Conservation (phyloP, 1,139 yeast genomes). For the Taphrina sp. region DNA sequence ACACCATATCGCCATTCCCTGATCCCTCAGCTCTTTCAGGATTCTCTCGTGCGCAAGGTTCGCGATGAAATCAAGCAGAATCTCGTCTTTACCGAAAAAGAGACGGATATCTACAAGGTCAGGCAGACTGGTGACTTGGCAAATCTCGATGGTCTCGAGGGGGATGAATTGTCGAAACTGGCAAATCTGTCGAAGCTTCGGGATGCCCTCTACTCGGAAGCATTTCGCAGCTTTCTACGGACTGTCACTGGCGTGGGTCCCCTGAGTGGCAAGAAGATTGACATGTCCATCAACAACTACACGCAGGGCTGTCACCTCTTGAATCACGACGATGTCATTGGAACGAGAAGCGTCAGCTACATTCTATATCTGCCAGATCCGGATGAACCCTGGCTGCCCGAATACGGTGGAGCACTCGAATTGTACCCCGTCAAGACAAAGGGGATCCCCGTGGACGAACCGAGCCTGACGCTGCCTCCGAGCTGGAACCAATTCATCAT, state of each 20-base stretch:
- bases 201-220: constrained; percentile 80
- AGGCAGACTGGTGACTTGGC: constrained; percentile 93
- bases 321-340: constrained; percentile 97
- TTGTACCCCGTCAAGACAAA: constrained; percentile 83
- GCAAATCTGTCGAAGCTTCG: constrained; percentile 74
- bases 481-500: constrained; percentile 95
- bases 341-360: constrained; percentile 88
- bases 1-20: constrained; percentile 90
- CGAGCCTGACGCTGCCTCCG: constrained; percentile 68
- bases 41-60: constrained; percentile 70
- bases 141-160: constrained; percentile 78
- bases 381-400: constrained; percentile 77
- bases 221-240: constrained; percentile 80
- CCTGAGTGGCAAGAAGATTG: constrained; percentile 82
- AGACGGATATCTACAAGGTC: constrained; percentile 94
- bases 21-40: constrained; percentile 69
- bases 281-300: constrained; percentile 87
- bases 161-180: constrained; percentile 68
- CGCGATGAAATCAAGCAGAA: constrained; percentile 78
- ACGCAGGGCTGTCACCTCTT: constrained; percentile 89
- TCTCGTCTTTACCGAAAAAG: constrained; percentile 88
- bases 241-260: constrained; percentile 84
- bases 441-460: constrained; percentile 85
- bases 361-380: constrained; percentile 92
- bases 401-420: constrained; percentile 89